phyloP scores from a whole-genome alignment of 2,329 filamentous ascomycete species.

The Fusarium clavum region DNA sequence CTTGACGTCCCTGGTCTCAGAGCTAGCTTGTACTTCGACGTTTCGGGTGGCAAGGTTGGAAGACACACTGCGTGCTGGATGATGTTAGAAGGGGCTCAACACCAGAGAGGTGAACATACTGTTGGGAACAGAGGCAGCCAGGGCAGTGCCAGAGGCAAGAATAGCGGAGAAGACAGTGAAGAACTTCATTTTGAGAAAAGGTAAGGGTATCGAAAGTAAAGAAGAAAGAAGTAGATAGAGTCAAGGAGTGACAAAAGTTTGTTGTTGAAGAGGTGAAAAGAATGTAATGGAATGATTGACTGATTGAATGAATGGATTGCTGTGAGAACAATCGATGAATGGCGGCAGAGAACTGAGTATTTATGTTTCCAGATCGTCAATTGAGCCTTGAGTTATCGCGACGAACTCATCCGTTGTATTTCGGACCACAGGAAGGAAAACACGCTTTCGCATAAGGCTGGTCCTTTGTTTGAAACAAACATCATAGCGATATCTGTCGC shows the following conservation, averaged over 20 bases:
- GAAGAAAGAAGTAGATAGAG: not conserved
- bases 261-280: not conserved
- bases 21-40: not conserved
- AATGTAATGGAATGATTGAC: not conserved
- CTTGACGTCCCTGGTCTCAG: not conserved
- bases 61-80: not conserved
- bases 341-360: not conserved
- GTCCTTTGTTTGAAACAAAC: not conserved
- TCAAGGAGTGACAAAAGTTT: not conserved
- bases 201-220: not conserved
- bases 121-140: not conserved
- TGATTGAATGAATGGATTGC: not conserved
- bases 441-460: not conserved
- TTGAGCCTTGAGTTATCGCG: accelerated
- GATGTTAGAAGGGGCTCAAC: not conserved
- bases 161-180: not conserved
- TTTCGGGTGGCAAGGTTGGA: not conserved
- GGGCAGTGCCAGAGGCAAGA: not conserved
- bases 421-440: not conserved
- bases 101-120: not conserved
- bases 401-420: not conserved
- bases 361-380: not conserved
- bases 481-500: not conserved
- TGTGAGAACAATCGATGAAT: not conserved
- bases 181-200: constrained; percentile 1